Conservation (phyloP, 768 basidiomycete genomes). For the Pleurotus ostreatus region DNA sequence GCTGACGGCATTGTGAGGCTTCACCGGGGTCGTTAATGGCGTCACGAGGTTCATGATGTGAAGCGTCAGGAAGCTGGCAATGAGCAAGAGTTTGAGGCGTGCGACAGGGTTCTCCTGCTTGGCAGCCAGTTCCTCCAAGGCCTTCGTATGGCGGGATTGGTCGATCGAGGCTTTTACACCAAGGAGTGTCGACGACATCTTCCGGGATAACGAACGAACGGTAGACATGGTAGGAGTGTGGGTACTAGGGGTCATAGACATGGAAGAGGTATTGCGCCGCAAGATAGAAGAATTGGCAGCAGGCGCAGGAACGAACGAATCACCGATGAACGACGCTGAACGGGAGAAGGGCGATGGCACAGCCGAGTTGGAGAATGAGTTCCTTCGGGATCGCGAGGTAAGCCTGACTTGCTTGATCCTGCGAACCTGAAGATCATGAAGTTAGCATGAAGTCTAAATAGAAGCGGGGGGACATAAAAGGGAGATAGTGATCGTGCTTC, state of each 20-base stretch:
- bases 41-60: constrained; percentile 93
- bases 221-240: neutral
- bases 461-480: neutral
- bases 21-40: constrained; percentile 68
- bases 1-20: constrained; percentile 18
- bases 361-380: constrained; percentile 19
- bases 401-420: constrained; percentile 63
- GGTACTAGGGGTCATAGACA: neutral
- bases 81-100: constrained; percentile 84
- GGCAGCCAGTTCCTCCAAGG: constrained; percentile 26
- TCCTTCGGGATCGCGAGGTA: constrained; percentile 31
- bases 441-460: neutral
- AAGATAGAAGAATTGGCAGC: constrained; percentile 10
- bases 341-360: constrained; percentile 25
- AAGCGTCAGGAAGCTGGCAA: constrained; percentile 85
- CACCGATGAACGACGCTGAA: constrained; percentile 12
- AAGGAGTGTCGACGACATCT: constrained; percentile 20
- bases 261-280: neutral
- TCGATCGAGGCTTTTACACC: constrained; percentile 45
- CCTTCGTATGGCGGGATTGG: constrained; percentile 11
- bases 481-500: too few species aligned
- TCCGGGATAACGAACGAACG: constrained; percentile 9
- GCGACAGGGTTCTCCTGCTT: constrained; percentile 79
- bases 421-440: constrained; percentile 46
- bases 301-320: constrained; percentile 6